phyloP scores from a whole-genome alignment of 208 protist species.

The Angomonas deanei region DNA sequence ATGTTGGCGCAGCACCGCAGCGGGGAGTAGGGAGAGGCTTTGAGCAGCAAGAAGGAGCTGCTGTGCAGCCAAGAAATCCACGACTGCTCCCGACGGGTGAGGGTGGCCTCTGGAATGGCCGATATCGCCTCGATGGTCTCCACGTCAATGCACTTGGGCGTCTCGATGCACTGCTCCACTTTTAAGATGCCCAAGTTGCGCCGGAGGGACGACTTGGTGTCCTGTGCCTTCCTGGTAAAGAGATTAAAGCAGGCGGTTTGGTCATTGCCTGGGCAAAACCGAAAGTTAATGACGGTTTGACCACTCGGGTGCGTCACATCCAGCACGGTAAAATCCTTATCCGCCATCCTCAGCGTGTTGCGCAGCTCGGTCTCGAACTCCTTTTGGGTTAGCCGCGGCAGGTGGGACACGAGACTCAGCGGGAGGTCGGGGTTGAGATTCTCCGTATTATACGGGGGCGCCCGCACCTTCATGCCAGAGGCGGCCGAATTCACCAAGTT shows the following conservation, averaged over 20 bases:
- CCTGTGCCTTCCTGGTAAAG: constrained; percentile 74
- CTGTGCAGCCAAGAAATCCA: constrained; percentile 88
- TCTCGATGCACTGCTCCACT: constrained; percentile 63
- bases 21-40: constrained; percentile 76
- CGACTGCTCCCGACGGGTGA: constrained; percentile 82
- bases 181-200: constrained; percentile 77
- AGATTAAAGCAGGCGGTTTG: constrained; percentile 55
- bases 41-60: constrained; percentile 59
- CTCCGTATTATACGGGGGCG: constrained; percentile 21
- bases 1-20: constrained; percentile 43
- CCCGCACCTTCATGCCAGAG: constrained; percentile 35
- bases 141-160: constrained; percentile 30
- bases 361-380: constrained; percentile 83
- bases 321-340: constrained; percentile 53
- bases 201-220: constrained; percentile 74
- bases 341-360: constrained; percentile 34
- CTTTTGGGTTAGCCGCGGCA: constrained; percentile 55
- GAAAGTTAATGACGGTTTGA: constrained; percentile 74
- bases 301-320: constrained; percentile 51
- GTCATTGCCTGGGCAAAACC: constrained; percentile 42
- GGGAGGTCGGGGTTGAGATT: constrained; percentile 68
- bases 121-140: constrained; percentile 54
- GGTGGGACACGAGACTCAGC: constrained; percentile 62
- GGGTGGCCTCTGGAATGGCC: constrained; percentile 62
- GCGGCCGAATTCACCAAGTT: constrained; percentile 57